Base-by-base conservation (phyloP, 768 basidiomycete species). In the Leccinum rimulosum region DNA sequence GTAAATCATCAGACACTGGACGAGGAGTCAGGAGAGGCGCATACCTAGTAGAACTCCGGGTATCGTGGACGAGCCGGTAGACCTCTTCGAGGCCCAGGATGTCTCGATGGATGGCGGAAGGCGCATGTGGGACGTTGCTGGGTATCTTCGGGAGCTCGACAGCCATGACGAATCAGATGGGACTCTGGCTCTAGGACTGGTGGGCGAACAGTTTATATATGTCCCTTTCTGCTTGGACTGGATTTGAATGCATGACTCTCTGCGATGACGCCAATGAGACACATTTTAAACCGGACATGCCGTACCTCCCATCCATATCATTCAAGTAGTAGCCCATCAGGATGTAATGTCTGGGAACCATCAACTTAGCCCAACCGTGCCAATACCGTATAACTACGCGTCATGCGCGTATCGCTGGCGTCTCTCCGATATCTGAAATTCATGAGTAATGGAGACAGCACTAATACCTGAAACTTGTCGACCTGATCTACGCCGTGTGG, bases 391-490 rank as follows among this genome's bases (percentile, higher is more conserved):
- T 25, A 25, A 1, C 25, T 25, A 25, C 25, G 25, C 25, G 25
- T 25, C 25, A 25, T 25, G 25, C 25, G 25, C 25, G 25, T 25
- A 25, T 25, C 25, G 25, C 25, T 25, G 25, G 25, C 25, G 58
- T 94, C 92, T 61, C 91, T 76, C 64, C 93, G 85, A 74, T 92
- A 93, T 31, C 90, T 92, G 62, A 10, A 61, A 57, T 50, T 57
- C 14, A 19, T 66, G 27, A 63, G 49, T 50, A 52, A 22, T 19
- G 3, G 30, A 27, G 33, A 55, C 40, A 28, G 15, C 47, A 78
- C 87, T 69, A 65, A 92, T 89, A 88, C 84, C 70, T 85, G 83
- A 70, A 90, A 93, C 66, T 84, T 89, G 30, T 93, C 91, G 25
- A 83, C 63, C 73, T 91, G 89, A 70, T 92, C 91, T 92, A n/a